These are phyloP conservation scores for Raffaelea albimanens DNA, from an alignment of 2,329 filamentous ascomycete genomes.

Conservation along the genomic window DNA sequence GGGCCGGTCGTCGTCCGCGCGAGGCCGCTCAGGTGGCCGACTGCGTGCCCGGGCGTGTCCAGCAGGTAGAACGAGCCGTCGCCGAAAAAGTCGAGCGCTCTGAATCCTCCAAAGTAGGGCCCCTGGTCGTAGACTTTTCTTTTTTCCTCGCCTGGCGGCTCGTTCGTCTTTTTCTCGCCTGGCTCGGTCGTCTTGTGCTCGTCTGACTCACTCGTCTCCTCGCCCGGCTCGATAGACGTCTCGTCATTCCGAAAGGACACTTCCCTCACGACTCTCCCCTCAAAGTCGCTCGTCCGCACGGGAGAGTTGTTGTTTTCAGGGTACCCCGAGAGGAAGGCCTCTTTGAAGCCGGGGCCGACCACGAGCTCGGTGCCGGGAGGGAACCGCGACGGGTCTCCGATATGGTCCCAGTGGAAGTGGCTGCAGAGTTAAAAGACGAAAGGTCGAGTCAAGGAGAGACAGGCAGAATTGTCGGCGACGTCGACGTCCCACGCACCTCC, in stretches of 20 bases:
- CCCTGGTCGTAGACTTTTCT: too few relatives aligned
- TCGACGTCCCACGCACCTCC: too few relatives aligned
- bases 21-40: conserved; percentile 13
- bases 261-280: conserved; percentile 1
- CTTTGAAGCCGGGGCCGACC: conserved; percentile 13
- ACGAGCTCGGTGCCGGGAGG: conserved; percentile 12
- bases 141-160: too few relatives aligned
- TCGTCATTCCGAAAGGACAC: too few relatives aligned
- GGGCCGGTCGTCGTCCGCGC: conserved; percentile 13
- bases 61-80: conserved; percentile 17
- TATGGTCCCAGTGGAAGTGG: conserved; percentile 15
- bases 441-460: too few relatives aligned
- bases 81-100: conserved; percentile 16
- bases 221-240: too few relatives aligned
- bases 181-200: too few relatives aligned
- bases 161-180: too few relatives aligned
- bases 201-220: too few relatives aligned
- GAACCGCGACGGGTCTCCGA: conserved; percentile 11
- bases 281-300: conserved; percentile 5
- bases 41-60: conserved; percentile 14
- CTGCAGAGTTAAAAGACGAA: conserved; percentile 5
- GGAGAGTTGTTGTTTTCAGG: conserved; percentile 10
- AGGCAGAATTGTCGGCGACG: too few relatives aligned
- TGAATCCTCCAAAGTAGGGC: conserved; percentile 11
- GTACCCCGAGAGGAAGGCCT: conserved; percentile 9